phyloP scores from a whole-genome alignment of 345 rosid genomes.

The Tarenaya hassleriana region DNA sequence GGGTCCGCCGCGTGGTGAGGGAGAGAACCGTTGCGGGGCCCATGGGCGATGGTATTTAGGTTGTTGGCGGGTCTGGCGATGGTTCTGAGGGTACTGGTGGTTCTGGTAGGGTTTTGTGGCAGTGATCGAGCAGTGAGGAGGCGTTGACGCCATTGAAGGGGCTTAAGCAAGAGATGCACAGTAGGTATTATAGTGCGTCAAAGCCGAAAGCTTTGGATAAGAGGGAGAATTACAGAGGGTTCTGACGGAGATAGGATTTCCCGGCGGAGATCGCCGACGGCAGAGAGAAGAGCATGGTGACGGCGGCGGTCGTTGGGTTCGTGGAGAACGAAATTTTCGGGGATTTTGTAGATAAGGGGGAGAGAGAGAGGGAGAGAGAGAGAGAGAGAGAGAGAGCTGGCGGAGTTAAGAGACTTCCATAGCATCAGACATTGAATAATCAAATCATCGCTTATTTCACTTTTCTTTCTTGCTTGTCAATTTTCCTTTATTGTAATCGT shows the following conservation, averaged over 20 bases:
- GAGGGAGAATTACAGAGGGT: neutral
- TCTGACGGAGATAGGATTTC: neutral
- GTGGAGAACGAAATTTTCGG: slow-evolving; percentile 8
- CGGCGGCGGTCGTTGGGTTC: neutral
- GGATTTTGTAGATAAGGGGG: slow-evolving; percentile 8
- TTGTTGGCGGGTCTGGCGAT: slow-evolving; percentile 46
- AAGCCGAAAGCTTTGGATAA: neutral
- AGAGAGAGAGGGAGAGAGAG: slow-evolving; percentile 29
- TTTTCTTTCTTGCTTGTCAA: too few species aligned
- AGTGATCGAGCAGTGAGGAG: slow-evolving; percentile 81
- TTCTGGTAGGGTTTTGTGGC: slow-evolving; percentile 57
- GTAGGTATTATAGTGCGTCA: neutral
- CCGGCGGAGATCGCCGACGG: neutral
- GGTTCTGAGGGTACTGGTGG: slow-evolving; percentile 49
- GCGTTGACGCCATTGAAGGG: slow-evolving; percentile 72
- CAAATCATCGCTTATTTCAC: too few species aligned
- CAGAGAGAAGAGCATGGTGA: slow-evolving; percentile 12
- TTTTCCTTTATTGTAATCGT: too few species aligned
- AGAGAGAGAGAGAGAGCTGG: too few species aligned
- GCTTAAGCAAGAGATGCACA: neutral
- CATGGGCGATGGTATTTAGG: slow-evolving; percentile 31
- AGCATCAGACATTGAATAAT: too few species aligned
- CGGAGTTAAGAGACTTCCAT: too few species aligned
- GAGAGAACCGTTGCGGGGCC: slow-evolving; percentile 41
- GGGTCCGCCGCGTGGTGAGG: slow-evolving; percentile 34